Base-by-base conservation (phyloP, 768 basidiomycete species). In the Macrolepiota albuminosa region DNA sequence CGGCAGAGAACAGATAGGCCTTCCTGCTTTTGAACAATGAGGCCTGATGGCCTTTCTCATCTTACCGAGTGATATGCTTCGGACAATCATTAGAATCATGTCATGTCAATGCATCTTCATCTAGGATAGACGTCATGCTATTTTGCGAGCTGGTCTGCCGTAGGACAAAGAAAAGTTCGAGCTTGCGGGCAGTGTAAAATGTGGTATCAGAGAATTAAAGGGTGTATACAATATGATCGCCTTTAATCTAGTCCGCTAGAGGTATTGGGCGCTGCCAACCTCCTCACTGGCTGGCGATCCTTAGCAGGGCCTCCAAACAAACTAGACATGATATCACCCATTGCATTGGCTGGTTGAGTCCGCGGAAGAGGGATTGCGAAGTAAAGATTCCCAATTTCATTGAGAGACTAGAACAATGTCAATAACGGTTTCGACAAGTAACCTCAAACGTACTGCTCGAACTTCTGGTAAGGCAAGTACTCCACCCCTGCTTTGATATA, bases 251-350 rank as follows among this genome's bases (percentile, higher is more conserved):
- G 68, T n/a, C 78, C 81, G 24, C 64, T 60, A 16, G 71, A 64
- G 24, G 70, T 68, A 13, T 77, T 72, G 40, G 83, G 83, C n/a
- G 78, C 66, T 55, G 84, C 66, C n/a, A 78, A 69, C 57, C 81
- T 76, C 61, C 80, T 74, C 14, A 74, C 61, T 16, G 58, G 58
- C 40, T 51, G 61, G 3, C 76, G 54, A 26, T 50, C 71, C 54
- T 73, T 73, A 10, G 77, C 65, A 2, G 81, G 81, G 7, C 92
- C 92, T 31, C 95, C 95, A 60, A 98, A 89, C 70, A 98, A 76
- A 5, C 88, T 87, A 5, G 93, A 91, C 73, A 98, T 75, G 81
- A 98, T 89, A 33, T 95, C 93, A 33, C 88, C 91, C 53, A 98
- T 72, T 6, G 95, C 89, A 69, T 96, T 96, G 7, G 78, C 84